Evolutionary conservation across 225 moss, liverwort and hornwort species (phyloP).

Genomic region (Neckera pumila): DNA sequence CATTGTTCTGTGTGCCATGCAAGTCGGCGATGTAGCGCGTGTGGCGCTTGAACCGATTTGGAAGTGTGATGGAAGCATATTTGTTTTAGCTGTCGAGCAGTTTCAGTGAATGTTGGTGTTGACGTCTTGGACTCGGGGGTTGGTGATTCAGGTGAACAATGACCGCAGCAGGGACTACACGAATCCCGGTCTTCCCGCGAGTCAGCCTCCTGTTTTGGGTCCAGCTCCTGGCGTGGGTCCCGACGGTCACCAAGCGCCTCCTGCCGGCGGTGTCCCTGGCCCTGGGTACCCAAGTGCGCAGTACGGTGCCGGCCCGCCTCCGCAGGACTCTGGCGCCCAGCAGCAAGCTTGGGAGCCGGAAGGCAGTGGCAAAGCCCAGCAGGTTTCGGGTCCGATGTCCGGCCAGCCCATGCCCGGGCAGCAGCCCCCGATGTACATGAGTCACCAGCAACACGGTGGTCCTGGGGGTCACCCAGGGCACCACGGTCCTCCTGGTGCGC

Average conservation of each 20-base stretch:
- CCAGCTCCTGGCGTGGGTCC: conserved; percentile 56
- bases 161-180: conserved; percentile 97
- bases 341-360: conserved; percentile 86
- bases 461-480: conserved; percentile 53
- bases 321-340: conserved; percentile 65
- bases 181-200: conserved; percentile 79
- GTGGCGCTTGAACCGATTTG: not conserved
- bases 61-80: not conserved
- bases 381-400: conserved; percentile 39
- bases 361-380: conserved; percentile 47
- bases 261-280: conserved; percentile 47
- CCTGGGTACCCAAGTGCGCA: conserved; percentile 55
- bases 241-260: conserved; percentile 44
- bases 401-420: conserved; percentile 69
- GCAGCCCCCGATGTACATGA: conserved; percentile 61
- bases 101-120: not conserved
- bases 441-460: conserved; percentile 46
- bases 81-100: not conserved
- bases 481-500: conserved; percentile 61
- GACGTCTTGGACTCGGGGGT: not conserved
- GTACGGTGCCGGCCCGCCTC: conserved; percentile 67
- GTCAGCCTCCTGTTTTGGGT: conserved; percentile 82
- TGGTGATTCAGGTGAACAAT: conserved; percentile 76
- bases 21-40: not conserved
- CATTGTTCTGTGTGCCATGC: not conserved